A percentile compares a stretch with the other conserved stretches of the same genome.
These are phyloP conservation scores for Pythium vanterpoolii DNA, from an alignment of 352 stramenopile genomes.

Conservation along the genomic window DNA sequence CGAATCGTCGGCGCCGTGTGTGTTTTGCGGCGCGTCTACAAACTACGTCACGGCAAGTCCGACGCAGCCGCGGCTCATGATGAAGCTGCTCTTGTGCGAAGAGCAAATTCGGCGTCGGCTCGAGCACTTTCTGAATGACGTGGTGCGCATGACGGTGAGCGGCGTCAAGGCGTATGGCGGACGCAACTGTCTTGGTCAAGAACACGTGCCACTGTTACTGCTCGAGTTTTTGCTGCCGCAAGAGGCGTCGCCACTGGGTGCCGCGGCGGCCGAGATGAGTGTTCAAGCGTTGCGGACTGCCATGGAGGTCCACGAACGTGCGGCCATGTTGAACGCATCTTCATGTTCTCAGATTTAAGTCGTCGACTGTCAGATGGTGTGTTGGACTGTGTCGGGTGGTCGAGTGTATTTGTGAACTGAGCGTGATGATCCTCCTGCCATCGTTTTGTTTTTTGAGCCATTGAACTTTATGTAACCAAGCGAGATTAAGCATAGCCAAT, in stretches of 20 bases:
- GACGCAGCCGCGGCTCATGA: constrained; percentile 6
- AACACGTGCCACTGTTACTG: constrained; percentile 10
- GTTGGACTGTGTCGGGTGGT: too few relatives aligned
- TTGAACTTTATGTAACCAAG: too few relatives aligned
- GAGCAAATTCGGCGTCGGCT: constrained; percentile 7
- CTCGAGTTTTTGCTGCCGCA: constrained; percentile 17
- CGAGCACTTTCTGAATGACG: constrained; percentile 18
- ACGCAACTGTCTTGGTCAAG: constrained; percentile 12
- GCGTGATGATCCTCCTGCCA: too few relatives aligned
- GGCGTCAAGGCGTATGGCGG: constrained; percentile 12
- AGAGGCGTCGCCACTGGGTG: neutral
- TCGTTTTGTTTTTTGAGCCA: too few relatives aligned
- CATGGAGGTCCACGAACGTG: neutral
- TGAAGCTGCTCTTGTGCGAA: constrained; percentile 13
- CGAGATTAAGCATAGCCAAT: too few relatives aligned
- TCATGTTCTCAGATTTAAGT: too few relatives aligned
- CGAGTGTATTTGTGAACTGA: too few relatives aligned
- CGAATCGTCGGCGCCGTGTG: neutral
- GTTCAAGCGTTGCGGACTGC: constrained; percentile 5
- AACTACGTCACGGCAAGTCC: constrained; percentile 4
- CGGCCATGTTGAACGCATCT: neutral
- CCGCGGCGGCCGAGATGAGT: neutral
- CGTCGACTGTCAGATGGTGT: too few relatives aligned
- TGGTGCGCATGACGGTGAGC: constrained; percentile 6
- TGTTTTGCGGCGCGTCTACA: constrained; percentile 4